Conservation (phyloP, 768 basidiomycete genomes). For the Amanita molliuscula region DNA sequence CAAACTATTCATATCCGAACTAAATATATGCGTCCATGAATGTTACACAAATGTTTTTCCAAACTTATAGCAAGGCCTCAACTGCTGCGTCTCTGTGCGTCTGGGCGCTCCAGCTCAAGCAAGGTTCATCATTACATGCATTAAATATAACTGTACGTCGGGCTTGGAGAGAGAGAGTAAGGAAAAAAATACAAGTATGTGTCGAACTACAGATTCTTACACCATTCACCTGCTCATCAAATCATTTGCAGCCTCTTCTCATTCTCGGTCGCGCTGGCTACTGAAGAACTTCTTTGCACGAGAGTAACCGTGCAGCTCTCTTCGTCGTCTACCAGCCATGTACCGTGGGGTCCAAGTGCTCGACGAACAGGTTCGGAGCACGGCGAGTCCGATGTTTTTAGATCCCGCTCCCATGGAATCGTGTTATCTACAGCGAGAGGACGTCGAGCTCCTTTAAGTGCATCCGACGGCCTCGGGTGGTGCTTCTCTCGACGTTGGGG, state of each 20-base stretch:
- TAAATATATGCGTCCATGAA: no score
- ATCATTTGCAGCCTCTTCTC: background rate
- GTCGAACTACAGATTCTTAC: background rate
- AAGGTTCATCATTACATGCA: background rate
- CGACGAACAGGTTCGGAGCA: background rate
- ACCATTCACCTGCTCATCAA: background rate
- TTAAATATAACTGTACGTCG: background rate
- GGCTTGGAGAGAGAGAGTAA: background rate
- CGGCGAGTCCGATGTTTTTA: background rate
- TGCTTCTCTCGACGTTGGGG: conserved; percentile 2
- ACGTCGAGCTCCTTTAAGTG: background rate
- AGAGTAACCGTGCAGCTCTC: background rate
- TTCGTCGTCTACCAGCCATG: background rate
- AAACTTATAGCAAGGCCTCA: no score
- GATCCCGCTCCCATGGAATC: conserved; percentile 1
- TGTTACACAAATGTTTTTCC: no score
- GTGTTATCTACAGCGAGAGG: background rate
- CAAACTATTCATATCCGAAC: no score
- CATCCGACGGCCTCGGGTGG: background rate
- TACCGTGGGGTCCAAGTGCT: background rate
- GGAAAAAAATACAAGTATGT: background rate
- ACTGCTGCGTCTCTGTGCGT: no score
- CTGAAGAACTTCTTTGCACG: background rate
- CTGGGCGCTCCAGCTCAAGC: background rate
- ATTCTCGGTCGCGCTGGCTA: background rate